Evolutionary conservation across 2,329 filamentous ascomycete species (phyloP).

Genomic region (Hypomyces rosellus): DNA sequence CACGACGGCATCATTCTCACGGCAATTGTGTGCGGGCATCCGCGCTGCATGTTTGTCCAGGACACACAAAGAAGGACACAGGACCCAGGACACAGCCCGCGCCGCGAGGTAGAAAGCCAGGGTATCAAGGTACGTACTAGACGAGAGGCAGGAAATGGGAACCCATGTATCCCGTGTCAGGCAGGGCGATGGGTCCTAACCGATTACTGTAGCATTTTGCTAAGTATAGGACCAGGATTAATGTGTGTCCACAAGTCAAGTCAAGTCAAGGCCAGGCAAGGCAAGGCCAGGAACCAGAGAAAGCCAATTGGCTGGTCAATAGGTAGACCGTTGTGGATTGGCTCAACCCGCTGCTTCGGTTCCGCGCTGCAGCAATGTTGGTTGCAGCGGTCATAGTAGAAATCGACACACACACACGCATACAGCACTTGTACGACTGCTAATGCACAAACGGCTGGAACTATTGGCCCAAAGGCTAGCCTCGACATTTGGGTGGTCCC

Average conservation of each 20-base stretch:
- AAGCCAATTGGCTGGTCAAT: neutral
- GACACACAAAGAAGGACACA: neutral
- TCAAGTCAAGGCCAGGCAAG: neutral
- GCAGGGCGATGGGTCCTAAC: neutral
- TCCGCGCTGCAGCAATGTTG: constrained; percentile 3
- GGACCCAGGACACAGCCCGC: neutral
- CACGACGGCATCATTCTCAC: neutral
- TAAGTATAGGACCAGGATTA: neutral
- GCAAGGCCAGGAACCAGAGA: neutral
- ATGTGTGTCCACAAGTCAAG: neutral
- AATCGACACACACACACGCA: no score
- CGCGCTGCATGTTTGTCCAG: neutral
- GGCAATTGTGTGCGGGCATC: neutral
- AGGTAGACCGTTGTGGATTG: constrained; percentile 1
- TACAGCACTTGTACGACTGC: neutral
- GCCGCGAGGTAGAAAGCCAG: neutral
- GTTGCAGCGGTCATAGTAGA: neutral
- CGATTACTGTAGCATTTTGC: neutral
- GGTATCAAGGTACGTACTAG: neutral
- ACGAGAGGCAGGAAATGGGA: constrained; percentile 1
- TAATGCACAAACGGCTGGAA: neutral
- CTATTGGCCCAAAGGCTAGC: neutral
- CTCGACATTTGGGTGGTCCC: neutral
- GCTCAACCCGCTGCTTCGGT: constrained; percentile 9
- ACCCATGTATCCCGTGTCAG: neutral